A percentile compares a stretch with the other conserved stretches of the same genome.
Evolutionary conservation across 371 early-diverging fungal species (phyloP).

Genomic region (Mortierella sp.): DNA sequence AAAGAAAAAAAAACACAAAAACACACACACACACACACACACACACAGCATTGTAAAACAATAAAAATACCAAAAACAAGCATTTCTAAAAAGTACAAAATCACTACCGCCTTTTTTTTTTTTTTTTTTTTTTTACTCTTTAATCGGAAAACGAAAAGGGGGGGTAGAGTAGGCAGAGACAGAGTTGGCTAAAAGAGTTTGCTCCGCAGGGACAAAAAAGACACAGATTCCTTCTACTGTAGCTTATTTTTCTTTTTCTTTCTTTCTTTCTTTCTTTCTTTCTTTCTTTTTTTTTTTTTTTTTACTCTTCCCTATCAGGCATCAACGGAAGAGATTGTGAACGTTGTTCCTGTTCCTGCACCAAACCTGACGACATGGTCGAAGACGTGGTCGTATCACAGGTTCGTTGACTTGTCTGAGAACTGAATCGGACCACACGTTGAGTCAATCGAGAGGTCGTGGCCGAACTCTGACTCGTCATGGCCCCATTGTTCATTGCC

Average conservation of each 20-base stretch:
- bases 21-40: no score
- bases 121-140: not conserved
- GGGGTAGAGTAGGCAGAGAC: not conserved
- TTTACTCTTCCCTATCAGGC: not conserved
- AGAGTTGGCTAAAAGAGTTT: not conserved
- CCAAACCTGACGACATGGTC: no score
- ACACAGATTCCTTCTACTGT: no score
- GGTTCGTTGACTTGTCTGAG: no score
- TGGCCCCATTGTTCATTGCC: no score
- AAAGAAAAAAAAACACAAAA: constrained; percentile 6
- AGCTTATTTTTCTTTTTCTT: not conserved
- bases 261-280: not conserved
- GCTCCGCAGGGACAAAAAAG: not conserved
- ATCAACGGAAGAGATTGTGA: no score
- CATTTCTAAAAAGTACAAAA: not conserved
- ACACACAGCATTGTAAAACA: constrained; percentile 16
- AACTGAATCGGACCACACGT: no score
- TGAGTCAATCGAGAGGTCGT: no score
- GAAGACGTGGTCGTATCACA: no score
- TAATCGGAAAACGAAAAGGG: not conserved
- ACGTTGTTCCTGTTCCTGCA: no score
- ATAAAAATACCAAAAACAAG: not conserved
- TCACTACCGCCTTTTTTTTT: not conserved
- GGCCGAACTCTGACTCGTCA: no score
- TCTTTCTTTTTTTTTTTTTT: not conserved